phyloP scores from a whole-genome alignment of 2,329 filamentous ascomycete species.

The Arthroderma uncinatum region DNA sequence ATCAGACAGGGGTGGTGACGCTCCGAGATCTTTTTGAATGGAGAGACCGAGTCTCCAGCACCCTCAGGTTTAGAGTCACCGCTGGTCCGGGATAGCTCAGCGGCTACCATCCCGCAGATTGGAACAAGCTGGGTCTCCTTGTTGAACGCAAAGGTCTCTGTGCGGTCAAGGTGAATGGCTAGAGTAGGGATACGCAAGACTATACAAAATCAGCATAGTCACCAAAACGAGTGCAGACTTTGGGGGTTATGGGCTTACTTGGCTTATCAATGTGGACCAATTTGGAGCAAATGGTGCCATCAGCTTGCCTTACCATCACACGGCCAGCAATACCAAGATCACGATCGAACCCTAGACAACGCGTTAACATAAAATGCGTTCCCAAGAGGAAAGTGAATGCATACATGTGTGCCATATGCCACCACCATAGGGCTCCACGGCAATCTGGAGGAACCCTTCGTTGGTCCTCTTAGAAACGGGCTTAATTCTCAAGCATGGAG shows the following conservation, averaged over 20 bases:
- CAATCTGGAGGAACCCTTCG: conserved; percentile 84
- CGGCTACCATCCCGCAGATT: conserved; percentile 75
- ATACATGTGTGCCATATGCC: conserved; percentile 88
- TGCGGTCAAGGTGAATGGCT: conserved; percentile 84
- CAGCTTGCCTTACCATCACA: conserved; percentile 63
- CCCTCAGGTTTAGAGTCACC: conserved; percentile 24
- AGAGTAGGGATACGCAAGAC: conserved; percentile 84
- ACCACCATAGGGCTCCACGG: conserved; percentile 92
- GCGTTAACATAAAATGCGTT: conserved; percentile 12
- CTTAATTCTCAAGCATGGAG: conserved; percentile 82
- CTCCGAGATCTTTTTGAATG: conserved; percentile 64
- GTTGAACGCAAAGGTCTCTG: conserved; percentile 81
- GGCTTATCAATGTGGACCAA: conserved; percentile 85
- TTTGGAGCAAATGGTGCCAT: conserved; percentile 67
- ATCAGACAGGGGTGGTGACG: conserved; percentile 84
- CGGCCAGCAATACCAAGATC: conserved; percentile 84
- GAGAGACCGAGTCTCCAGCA: conserved; percentile 48
- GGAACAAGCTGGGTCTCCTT: conserved; percentile 95
- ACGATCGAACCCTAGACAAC: conserved; percentile 64
- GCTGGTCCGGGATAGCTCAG: conserved; percentile 55
- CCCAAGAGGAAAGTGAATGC: conserved; percentile 6
- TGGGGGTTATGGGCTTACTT: conserved; percentile 30
- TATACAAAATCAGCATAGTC: conserved; percentile 14
- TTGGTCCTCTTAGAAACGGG: conserved; percentile 81
- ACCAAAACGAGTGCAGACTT: neutral